Percentiles rank a stretch among this genome's conserved stretches.
phyloP scores from a whole-genome alignment of 441 rosid genomes.

The Arabidopsis hybrid region DNA sequence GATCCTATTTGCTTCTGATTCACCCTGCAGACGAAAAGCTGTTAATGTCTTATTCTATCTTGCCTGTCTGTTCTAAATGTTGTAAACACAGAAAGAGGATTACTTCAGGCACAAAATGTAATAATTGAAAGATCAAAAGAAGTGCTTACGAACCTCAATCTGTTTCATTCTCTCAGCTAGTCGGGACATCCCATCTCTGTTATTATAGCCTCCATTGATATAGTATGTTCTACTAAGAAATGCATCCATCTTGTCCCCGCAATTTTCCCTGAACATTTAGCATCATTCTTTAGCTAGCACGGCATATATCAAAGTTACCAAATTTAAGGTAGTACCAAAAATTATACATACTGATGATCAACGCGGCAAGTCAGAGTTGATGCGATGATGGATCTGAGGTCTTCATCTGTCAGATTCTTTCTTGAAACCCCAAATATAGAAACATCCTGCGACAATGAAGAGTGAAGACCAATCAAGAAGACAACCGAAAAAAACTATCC shows the following conservation, averaged over 20 bases:
- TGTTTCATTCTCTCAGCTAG: constrained; percentile 74
- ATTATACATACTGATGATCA: constrained; percentile 68
- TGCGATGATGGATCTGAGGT: constrained; percentile 73
- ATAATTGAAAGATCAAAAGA: not conserved
- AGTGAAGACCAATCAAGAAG: constrained; percentile 26
- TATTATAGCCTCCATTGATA: constrained; percentile 72
- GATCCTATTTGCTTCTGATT: constrained; percentile 64
- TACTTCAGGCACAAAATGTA: constrained; percentile 8
- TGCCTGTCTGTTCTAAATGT: constrained; percentile 34
- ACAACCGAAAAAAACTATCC: constrained; percentile 7
- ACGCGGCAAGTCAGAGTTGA: constrained; percentile 80
- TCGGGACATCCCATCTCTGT: constrained; percentile 65
- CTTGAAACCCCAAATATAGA: constrained; percentile 81
- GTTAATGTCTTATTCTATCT: constrained; percentile 44
- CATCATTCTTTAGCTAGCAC: constrained; percentile 18
- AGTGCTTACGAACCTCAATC: constrained; percentile 60
- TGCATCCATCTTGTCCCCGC: constrained; percentile 70
- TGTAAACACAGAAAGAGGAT: constrained; percentile 23
- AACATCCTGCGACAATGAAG: constrained; percentile 55
- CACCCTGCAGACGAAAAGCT: constrained; percentile 62
- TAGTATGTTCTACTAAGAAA: constrained; percentile 75
- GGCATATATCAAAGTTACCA: not conserved
- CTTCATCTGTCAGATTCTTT: constrained; percentile 70
- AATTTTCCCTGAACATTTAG: constrained; percentile 56
- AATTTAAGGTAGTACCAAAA: constrained; percentile 20